These are phyloP conservation scores for Rhizomucor miehei DNA, from an alignment of 371 early-diverging fungal species.

Conservation along the genomic window DNA sequence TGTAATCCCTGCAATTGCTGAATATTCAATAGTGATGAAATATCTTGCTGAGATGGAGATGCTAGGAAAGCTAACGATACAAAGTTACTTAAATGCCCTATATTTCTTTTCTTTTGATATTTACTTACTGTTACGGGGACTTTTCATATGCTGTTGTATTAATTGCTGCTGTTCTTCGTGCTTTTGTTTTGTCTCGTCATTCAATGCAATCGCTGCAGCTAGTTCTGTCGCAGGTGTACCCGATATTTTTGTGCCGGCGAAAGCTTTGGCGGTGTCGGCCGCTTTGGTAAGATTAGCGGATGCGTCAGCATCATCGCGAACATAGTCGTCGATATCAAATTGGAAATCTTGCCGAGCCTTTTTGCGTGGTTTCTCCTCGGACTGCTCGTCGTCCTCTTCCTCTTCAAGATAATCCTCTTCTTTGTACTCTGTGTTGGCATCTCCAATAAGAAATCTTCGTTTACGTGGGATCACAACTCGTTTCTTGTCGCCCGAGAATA, in stretches of 20 bases:
- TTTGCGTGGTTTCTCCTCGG: constrained; percentile 5
- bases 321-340: constrained; percentile 20
- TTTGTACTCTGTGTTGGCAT: constrained; percentile 21
- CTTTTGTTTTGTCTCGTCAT: constrained; percentile 38
- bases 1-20: background rate
- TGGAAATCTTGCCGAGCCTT: constrained; percentile 6
- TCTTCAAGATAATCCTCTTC: constrained; percentile 19
- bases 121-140: background rate
- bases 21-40: background rate
- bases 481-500: constrained; percentile 65
- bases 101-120: background rate
- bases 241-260: constrained; percentile 4
- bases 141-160: constrained; percentile 12
- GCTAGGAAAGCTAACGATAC: background rate
- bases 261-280: constrained; percentile 4
- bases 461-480: constrained; percentile 54
- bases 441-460: constrained; percentile 36
- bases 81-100: background rate
- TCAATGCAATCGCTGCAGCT: constrained; percentile 39
- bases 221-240: constrained; percentile 24
- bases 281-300: background rate
- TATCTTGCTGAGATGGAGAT: background rate
- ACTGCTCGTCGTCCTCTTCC: constrained; percentile 1
- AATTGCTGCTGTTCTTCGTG: constrained; percentile 6
- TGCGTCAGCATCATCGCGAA: background rate